Percentiles rank a stretch among this genome's conserved stretches.
Evolutionary conservation across 2,329 filamentous ascomycete species (phyloP).

Genomic region (Exophiala alcalophila): DNA sequence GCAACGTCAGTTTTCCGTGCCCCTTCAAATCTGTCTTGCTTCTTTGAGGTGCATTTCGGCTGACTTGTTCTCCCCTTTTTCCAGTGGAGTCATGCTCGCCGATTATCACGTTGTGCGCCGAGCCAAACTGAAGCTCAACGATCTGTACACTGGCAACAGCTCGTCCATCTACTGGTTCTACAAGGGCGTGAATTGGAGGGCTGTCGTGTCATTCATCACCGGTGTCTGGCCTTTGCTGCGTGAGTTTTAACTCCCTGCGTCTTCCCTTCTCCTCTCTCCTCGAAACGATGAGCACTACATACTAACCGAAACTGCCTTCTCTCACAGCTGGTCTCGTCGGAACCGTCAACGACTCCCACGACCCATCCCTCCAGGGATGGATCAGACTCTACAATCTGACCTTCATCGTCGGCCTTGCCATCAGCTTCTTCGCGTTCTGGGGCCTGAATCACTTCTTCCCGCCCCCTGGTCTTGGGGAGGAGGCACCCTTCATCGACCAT

Average conservation of each 20-base stretch:
- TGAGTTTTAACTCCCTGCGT: too few species aligned
- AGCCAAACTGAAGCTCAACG: conserved; percentile 41
- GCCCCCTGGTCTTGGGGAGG: conserved; percentile 24
- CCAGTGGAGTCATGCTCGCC: conserved; percentile 43
- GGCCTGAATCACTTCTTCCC: conserved; percentile 24
- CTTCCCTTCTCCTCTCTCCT: neutral
- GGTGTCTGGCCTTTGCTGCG: conserved; percentile 24
- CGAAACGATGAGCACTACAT: neutral
- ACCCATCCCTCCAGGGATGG: conserved; percentile 22
- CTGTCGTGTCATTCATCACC: conserved; percentile 35
- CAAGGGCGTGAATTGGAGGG: conserved; percentile 46
- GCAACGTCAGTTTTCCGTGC: conserved; percentile 33
- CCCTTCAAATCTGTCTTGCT: neutral
- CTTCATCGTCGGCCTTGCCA: conserved; percentile 29
- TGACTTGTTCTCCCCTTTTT: conserved; percentile 1
- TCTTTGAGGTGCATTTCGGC: neutral
- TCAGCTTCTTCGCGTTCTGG: conserved; percentile 27
- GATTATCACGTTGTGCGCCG: conserved; percentile 47
- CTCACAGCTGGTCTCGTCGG: conserved; percentile 28
- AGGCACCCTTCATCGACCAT: conserved; percentile 26
- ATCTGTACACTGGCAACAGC: conserved; percentile 38
- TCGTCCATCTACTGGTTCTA: conserved; percentile 41
- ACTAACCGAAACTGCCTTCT: neutral
- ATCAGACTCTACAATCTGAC: conserved; percentile 31
- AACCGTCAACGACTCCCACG: conserved; percentile 24